phyloP scores from a whole-genome alignment of 495 filamentous ascomycete genomes.

The Trichocladium uniseriatum region DNA sequence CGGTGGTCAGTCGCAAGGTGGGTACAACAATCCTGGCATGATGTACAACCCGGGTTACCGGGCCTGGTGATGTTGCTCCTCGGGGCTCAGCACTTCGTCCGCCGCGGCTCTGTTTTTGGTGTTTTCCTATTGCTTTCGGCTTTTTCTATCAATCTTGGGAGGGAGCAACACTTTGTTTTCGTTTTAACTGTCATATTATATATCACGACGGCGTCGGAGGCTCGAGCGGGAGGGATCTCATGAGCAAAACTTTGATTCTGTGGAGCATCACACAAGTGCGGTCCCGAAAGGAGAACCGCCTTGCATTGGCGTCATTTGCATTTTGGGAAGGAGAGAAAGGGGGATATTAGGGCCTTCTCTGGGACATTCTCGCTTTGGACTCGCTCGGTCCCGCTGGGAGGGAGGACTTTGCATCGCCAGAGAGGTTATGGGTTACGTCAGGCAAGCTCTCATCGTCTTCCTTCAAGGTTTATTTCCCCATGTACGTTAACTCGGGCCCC shows the following conservation, averaged over 20 bases:
- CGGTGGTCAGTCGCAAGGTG: slow-evolving; percentile 93
- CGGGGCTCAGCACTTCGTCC: neutral
- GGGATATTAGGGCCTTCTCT: neutral
- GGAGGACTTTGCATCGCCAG: slow-evolving; percentile 24
- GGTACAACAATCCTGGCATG: slow-evolving; percentile 86
- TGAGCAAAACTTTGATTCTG: slow-evolving; percentile 9
- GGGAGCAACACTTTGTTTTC: slow-evolving; percentile 16
- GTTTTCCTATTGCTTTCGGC: slow-evolving; percentile 6
- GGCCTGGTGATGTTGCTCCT: slow-evolving; percentile 52
- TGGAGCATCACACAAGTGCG: slow-evolving; percentile 20
- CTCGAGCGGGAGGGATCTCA: slow-evolving; percentile 15
- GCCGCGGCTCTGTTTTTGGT: neutral
- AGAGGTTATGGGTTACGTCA: slow-evolving; percentile 39
- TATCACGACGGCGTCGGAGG: slow-evolving; percentile 24
- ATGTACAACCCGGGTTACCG: slow-evolving; percentile 73
- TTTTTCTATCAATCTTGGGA: slow-evolving; percentile 5
- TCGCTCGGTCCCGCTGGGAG: neutral
- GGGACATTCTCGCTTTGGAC: neutral
- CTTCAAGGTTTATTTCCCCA: slow-evolving; percentile 45
- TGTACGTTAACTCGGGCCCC: slow-evolving; percentile 67
- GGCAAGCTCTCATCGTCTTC: slow-evolving; percentile 60
- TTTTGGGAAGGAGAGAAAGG: slow-evolving; percentile 15
- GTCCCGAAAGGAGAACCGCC: slow-evolving; percentile 12
- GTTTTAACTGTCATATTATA: slow-evolving; percentile 27
- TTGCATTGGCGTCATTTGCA: slow-evolving; percentile 27